A percentile compares a stretch with the other conserved stretches of the same genome.
Evolutionary conservation across 1,284 basidiomycete genomes (phyloP).

Genomic region (Bondarzewia mesenterica): DNA sequence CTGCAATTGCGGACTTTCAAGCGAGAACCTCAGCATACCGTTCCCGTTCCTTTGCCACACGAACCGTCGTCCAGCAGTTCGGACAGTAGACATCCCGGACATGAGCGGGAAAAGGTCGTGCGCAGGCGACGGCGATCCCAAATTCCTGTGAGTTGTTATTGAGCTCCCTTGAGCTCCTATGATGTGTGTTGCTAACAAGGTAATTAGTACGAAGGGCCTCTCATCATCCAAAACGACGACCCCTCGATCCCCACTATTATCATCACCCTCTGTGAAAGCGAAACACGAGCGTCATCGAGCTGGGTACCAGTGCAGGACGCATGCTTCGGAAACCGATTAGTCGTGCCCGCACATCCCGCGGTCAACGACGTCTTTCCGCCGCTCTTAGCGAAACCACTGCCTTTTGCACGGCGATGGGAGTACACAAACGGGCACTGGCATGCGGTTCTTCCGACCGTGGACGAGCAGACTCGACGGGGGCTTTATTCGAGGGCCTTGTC

Average conservation of each 20-base stretch:
- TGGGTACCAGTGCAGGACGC: slow-evolving; percentile 48
- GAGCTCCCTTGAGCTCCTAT: neutral
- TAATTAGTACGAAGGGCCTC: slow-evolving; percentile 3
- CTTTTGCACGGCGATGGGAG: slow-evolving; percentile 33
- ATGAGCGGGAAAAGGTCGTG: neutral
- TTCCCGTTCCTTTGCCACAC: neutral
- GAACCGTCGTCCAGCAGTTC: neutral
- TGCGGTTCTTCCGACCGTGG: slow-evolving; percentile 35
- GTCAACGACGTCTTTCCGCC: slow-evolving; percentile 44
- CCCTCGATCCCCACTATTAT: slow-evolving; percentile 40
- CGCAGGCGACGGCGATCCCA: neutral
- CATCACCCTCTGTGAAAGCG: slow-evolving; percentile 36
- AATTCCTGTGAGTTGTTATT: neutral
- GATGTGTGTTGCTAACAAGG: neutral
- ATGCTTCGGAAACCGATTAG: slow-evolving; percentile 41
- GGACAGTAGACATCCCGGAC: no score
- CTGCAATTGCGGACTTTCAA: neutral
- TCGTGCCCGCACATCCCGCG: slow-evolving; percentile 40
- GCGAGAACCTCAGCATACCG: neutral
- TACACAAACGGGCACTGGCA: slow-evolving; percentile 48
- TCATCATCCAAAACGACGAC: slow-evolving; percentile 19
- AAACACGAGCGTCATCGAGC: slow-evolving; percentile 29
- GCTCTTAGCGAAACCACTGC: slow-evolving; percentile 19
- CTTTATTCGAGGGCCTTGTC: slow-evolving; percentile 28
- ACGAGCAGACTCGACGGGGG: slow-evolving; percentile 38